Evolutionary conservation across 768 basidiomycete species (phyloP), one percentile per base, ranked within the genome.

Genomic region (Phlebiopsis gigantea): DNA sequence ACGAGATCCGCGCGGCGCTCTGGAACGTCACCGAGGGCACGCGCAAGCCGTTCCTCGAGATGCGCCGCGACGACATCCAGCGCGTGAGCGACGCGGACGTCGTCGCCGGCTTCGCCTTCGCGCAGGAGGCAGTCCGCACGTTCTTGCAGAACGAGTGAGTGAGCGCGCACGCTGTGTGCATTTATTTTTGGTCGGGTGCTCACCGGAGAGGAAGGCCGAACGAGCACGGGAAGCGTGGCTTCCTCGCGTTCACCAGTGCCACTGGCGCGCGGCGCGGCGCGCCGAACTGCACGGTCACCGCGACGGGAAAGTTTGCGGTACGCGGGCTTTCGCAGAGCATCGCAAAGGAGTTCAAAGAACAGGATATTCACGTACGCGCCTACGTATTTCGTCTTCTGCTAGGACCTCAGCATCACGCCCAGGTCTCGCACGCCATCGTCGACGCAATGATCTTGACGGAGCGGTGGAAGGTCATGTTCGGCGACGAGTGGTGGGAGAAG

Each of bases 241-340:
- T 83, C 0, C 68, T 90, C 46, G 77, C 88, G 14, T 87, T 88
- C 65, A 90, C 87, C 0, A 86, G 87, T 0, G 88, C 88, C 1
- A 89, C 88, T 6, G 83, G 88, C 5, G 76, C 81, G 53, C 55
- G 79, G 19, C 72, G 88, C 54, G 88, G 88, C 5, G 53, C 58
- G 48, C 58, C 58, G 25, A 88, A 87, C 55, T 71, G 72, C 2
- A 71, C 69, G 0, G 87, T 85, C 0, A 84, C 83, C 50, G 75
- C 87, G 4, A 80, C 85, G 2, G 80, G 79, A 0, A 89, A 88
- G 65, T 80, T 79, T 51, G 87, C 79, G 3, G 30, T 81, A 31
- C 73, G 88, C 43, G 83, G 82, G 0, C 71, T 90, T 46, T 79
- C 81, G 0, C 88, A 90, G 71, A 87, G 86, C 61, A 68, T 89